Percentiles rank a stretch among this genome's conserved stretches.
Conservation (phyloP, 306 rosid species). For the Styphnolobium japonicum region DNA sequence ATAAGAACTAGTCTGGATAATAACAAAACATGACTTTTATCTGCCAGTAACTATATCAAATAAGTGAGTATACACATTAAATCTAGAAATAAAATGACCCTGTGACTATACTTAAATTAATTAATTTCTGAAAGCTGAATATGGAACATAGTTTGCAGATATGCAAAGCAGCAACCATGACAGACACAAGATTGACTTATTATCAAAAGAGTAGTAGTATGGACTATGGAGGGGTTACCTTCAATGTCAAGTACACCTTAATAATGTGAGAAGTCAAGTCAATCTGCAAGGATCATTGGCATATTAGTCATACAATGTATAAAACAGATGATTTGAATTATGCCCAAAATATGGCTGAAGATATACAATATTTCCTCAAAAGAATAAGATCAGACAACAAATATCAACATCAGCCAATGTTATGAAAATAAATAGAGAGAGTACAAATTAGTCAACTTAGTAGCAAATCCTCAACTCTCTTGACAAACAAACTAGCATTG, state of each 20-base stretch:
- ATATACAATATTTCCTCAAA: not conserved
- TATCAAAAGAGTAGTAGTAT: not conserved
- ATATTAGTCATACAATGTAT: conserved; percentile 27
- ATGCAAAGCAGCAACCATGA: not conserved
- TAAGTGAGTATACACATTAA: not conserved
- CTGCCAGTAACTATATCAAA: not conserved
- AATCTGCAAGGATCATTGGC: conserved; percentile 59
- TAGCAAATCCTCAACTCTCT: not conserved
- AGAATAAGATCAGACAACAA: not conserved
- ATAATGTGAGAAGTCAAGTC: conserved; percentile 82
- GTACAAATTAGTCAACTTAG: not conserved
- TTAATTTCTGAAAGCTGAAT: not conserved
- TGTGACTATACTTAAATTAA: not conserved
- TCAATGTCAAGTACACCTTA: conserved; percentile 82
- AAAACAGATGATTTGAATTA: not conserved
- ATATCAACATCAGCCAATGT: not conserved
- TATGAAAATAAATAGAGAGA: not conserved
- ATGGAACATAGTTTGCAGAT: not conserved
- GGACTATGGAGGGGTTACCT: conserved; percentile 51
- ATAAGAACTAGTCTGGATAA: not conserved
- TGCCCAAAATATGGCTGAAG: not conserved
- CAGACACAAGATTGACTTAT: not conserved
- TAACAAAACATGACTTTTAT: not conserved
- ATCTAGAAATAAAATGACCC: not conserved
- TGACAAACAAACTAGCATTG: not conserved